Conservation (phyloP, 2,329 filamentous ascomycete species). For the Fusarium keratoplasticum region DNA sequence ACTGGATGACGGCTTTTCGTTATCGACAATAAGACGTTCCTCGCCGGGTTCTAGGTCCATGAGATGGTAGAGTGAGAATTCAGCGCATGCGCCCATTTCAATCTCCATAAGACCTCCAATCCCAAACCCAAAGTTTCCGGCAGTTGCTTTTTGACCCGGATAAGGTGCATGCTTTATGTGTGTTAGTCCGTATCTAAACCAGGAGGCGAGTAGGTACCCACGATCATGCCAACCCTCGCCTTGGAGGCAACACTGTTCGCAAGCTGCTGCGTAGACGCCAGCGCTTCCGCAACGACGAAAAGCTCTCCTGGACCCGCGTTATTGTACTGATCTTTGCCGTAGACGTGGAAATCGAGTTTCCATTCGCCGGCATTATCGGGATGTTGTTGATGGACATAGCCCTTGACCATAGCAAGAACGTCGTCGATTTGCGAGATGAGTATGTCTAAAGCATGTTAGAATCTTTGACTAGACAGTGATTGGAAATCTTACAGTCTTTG, state of each 20-base stretch:
- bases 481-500: slow-evolving; percentile 25
- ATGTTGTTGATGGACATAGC: slow-evolving; percentile 38
- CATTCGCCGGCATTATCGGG: slow-evolving; percentile 30
- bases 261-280: slow-evolving; percentile 58
- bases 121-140: slow-evolving; percentile 60
- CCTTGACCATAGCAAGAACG: slow-evolving; percentile 12
- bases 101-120: slow-evolving; percentile 46
- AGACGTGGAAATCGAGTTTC: slow-evolving; percentile 54
- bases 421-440: slow-evolving; percentile 33
- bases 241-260: slow-evolving; percentile 52
- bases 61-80: slow-evolving; percentile 63
- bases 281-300: slow-evolving; percentile 59
- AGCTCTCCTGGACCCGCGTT: slow-evolving; percentile 39
- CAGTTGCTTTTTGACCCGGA: slow-evolving; percentile 62
- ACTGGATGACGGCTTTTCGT: fast-evolving
- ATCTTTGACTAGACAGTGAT: too few species aligned
- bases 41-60: slow-evolving; percentile 53
- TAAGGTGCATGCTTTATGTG: slow-evolving; percentile 64
- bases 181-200: too few species aligned
- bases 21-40: slow-evolving; percentile 18
- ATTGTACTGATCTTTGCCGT: slow-evolving; percentile 49
- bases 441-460: slow-evolving; percentile 15
- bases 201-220: too few species aligned
- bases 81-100: slow-evolving; percentile 50
- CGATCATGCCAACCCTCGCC: slow-evolving; percentile 46